Base-by-base conservation (phyloP, 2,329 filamentous ascomycete genomes). In the Metarhizium sp. region DNA sequence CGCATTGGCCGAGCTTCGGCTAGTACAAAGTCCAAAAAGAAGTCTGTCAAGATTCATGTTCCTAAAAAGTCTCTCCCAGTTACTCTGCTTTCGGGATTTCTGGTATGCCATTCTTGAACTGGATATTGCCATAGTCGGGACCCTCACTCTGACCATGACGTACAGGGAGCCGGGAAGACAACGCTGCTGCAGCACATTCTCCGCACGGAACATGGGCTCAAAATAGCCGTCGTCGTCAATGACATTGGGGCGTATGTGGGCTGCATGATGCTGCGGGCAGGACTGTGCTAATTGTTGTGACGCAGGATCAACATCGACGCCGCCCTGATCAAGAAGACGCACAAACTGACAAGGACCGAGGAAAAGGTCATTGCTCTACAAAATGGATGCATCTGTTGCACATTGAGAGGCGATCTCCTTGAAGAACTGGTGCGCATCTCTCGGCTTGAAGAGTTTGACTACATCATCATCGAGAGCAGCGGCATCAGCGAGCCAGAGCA, bases 381-480 rank as follows among this genome's bases (percentile, higher is more conserved):
- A 62, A 88, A 88, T 58, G 85, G 86, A 10, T 90, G 87, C 60
- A 90, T 90, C 62, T 90, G 86, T 73, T 90, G 87, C 62, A 90
- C 86, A 0, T 74, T 90, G 0, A 81, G 87, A 3, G 85, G 86
- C 1, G 86, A 90, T 55, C 69, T 90, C 1, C 76, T 90, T 0
- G 81, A 86, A 57, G 86, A 90, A 64, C 77, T 90, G 0, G 85
- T 85, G 0, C 77, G 77, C 1, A 73, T 90, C 1, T 66, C 85
- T 0, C 79, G 84, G 63, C 75, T 82, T 1, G 77, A 81, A 18
- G 73, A 78, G 51, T 85, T 89, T 42, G 84, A 90, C 65, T 89
- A 90, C 65, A 80, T 89, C 30, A 73, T 88, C 43, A 86, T 88
- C 46, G 86, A 89, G 67, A 87, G 84, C 63, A 86, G 79, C 2